phyloP scores from a whole-genome alignment of 495 filamentous ascomycete genomes.

The Copromyces sp. region DNA sequence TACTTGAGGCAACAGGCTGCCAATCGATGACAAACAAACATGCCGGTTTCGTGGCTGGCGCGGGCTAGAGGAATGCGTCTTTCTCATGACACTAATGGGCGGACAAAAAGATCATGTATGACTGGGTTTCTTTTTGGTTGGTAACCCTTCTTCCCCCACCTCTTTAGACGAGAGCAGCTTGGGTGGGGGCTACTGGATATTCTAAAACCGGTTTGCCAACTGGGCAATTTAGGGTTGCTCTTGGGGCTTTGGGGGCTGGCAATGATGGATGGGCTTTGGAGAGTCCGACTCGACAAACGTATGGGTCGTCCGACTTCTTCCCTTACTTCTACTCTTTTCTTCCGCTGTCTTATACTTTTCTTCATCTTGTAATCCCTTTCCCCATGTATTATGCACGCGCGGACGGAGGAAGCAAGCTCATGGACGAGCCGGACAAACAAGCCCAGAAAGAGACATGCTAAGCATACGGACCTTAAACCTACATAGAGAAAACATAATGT shows the following conservation, averaged over 20 bases:
- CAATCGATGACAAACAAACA: background rate
- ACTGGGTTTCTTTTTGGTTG: background rate
- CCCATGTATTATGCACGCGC: background rate
- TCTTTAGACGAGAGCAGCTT: background rate
- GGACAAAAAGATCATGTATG: background rate
- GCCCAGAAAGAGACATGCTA: background rate
- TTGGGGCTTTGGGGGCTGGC: background rate
- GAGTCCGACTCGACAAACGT: background rate
- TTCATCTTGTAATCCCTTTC: background rate
- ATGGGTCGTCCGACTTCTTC: background rate
- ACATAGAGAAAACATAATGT: background rate
- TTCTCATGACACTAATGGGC: background rate
- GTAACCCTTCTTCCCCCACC: background rate
- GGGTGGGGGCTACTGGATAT: background rate
- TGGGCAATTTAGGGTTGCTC: background rate
- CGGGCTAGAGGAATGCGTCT: background rate
- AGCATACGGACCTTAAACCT: background rate
- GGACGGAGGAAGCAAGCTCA: background rate
- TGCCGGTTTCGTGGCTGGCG: background rate
- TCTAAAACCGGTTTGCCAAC: background rate
- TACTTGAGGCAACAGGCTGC: background rate
- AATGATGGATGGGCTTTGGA: background rate
- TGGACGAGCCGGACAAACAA: background rate
- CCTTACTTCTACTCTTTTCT: background rate
- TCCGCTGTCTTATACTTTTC: conserved; percentile 1